phyloP scores from a whole-genome alignment of 768 basidiomycete genomes.

The Cantharellus cinnabarinus region DNA sequence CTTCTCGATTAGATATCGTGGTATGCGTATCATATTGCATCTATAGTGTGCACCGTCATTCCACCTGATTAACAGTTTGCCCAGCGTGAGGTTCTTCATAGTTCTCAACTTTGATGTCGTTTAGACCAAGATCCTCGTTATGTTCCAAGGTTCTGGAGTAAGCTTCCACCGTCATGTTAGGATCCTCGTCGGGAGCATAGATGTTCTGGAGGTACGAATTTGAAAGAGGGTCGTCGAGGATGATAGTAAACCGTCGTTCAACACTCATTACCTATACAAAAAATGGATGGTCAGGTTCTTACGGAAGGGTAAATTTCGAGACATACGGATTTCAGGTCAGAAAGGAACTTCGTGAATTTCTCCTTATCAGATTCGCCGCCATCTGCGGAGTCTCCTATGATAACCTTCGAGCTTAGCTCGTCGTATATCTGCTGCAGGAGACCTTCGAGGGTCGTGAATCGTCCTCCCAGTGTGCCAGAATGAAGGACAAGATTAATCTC shows the following conservation, averaged over 20 bases:
- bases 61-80: not conserved
- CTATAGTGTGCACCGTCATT: too few relatives aligned
- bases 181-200: conserved; percentile 95
- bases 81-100: conserved; percentile 27
- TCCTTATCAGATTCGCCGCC: conserved; percentile 6
- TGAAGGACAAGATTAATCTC: conserved; percentile 87
- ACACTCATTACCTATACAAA: conserved; percentile 48
- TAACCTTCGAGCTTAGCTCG: conserved; percentile 76
- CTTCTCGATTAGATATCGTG: too few relatives aligned
- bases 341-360: conserved; percentile 60
- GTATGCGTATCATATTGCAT: too few relatives aligned
- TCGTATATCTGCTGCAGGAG: conserved; percentile 88
- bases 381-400: conserved; percentile 18
- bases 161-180: conserved; percentile 64
- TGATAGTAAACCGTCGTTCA: conserved; percentile 66
- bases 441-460: conserved; percentile 95
- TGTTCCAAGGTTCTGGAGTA: conserved; percentile 80
- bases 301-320: not conserved
- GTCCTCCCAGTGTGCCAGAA: conserved; percentile 85
- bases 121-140: conserved; percentile 86
- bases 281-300: not conserved
- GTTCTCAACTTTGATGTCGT: conserved; percentile 70
- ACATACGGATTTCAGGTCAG: conserved; percentile 48
- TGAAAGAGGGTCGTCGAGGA: conserved; percentile 86
- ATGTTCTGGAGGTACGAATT: conserved; percentile 92